Base-by-base conservation (phyloP, 306 rosid genomes). In the Ochetophila trinervis region DNA sequence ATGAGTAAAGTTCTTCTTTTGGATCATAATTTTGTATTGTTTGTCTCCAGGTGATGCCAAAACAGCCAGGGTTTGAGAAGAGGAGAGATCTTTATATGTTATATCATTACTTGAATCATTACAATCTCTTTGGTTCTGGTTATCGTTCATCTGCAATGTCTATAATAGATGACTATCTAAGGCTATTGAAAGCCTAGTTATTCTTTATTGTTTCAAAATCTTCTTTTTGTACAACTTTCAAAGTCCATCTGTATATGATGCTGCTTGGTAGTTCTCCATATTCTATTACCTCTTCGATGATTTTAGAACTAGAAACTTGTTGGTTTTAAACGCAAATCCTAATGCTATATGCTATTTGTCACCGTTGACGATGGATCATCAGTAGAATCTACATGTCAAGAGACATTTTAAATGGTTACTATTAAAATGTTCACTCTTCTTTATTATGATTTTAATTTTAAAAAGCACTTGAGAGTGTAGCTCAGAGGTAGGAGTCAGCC, bases 81-180 rank as follows among this genome's bases (percentile, higher is more conserved):
- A 85, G 98, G 79, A 84, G 77, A 81, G 94, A 93, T 76, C 88
- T 93, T 27, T 93, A 93, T 49, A 62, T 87, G 87, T 22, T 93
- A 72, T 93, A 93, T 76, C 98, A 93, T 78, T 89, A 93, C 74
- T 79, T 93, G 75, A 93, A 93, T 78, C 95, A 89, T 61, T 93
- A 87, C 68, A 93, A 89, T 79, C 98, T 93, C 80, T 93, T 93
- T 22, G 96, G 98, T 55, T 85, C 98, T 4, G 89, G 98, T 54
- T 92, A 92, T 71, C 82, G 93, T 66, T 82, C 93, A 21, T 87
- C 96, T 21, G 84, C 95, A 51, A 77, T 92, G 93, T 87, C 96
- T 49, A 92, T 92, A 69, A 85, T 92, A 34, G 95, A 87, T 63
- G 87, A 89, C 74, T 92, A 92, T 78, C 86, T 89, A 22, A 60